Evolutionary conservation across 345 rosid genomes (phyloP).

Genomic region (Murraya koenigii): DNA sequence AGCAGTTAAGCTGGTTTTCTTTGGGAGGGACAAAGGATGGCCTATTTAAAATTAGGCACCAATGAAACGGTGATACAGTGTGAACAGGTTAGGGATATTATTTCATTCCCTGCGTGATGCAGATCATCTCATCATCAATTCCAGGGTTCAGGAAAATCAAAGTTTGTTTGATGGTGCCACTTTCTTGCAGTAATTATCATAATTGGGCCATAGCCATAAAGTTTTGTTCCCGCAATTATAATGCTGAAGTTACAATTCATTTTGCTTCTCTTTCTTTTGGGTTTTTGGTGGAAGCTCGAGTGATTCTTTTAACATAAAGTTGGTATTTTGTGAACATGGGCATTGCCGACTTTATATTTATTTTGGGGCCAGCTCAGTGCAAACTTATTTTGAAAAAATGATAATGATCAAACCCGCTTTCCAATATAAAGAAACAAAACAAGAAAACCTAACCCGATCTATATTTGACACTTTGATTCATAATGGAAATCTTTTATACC

Average conservation of each 20-base stretch:
- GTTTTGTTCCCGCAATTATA: constrained; percentile 29
- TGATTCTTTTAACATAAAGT: constrained; percentile 21
- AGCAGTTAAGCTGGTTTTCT: neutral
- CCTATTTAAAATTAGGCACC: neutral
- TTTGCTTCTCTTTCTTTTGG: constrained; percentile 3
- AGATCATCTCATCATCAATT: constrained; percentile 19
- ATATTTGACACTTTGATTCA: neutral
- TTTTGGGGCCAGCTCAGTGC: neutral
- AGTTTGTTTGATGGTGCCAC: neutral
- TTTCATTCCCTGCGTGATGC: neutral
- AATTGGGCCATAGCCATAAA: constrained; percentile 42
- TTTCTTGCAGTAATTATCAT: constrained; percentile 18
- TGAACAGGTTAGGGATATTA: neutral
- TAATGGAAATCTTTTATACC: constrained; percentile 1
- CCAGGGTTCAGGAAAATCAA: constrained; percentile 14
- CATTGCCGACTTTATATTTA: neutral
- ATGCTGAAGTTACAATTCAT: constrained; percentile 12
- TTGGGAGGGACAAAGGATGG: neutral
- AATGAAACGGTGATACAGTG: constrained; percentile 8
- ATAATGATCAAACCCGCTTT: constrained; percentile 28
- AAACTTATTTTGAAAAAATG: constrained; percentile 17
- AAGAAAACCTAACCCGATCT: neutral
- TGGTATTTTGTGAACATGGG: constrained; percentile 14
- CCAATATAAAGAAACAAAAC: neutral
- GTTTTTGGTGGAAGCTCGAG: constrained; percentile 3